Evolutionary conservation across 805 yeast species (phyloP).

Genomic region (Kurtzmaniella fragi): DNA sequence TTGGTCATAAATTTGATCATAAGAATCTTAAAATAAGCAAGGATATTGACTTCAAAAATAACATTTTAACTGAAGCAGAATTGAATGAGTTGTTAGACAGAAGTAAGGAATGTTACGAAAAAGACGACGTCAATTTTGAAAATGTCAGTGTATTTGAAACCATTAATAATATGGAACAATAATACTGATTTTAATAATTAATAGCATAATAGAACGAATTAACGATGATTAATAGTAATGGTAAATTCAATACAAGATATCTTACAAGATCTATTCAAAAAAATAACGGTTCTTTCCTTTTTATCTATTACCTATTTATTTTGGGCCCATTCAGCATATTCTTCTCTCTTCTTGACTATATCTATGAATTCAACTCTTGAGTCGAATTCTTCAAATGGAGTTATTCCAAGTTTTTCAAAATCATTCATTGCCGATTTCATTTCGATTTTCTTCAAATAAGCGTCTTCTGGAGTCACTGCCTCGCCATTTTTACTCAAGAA

Average conservation of each 20-base stretch:
- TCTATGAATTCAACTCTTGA: constrained; percentile 51
- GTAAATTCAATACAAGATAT: too few relatives aligned
- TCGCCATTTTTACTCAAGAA: constrained; percentile 21
- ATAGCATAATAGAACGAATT: too few relatives aligned
- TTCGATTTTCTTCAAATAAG: constrained; percentile 43
- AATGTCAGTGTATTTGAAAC: constrained; percentile 35
- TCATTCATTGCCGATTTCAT: constrained; percentile 42
- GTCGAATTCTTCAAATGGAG: constrained; percentile 44
- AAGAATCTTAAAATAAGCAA: constrained; percentile 4
- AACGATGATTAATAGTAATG: too few relatives aligned
- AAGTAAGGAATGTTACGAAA: constrained; percentile 22
- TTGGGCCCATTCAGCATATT: constrained; percentile 34
- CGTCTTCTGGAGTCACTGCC: constrained; percentile 20
- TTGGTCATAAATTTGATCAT: background rate
- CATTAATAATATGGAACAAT: constrained; percentile 28
- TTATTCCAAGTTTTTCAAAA: constrained; percentile 43
- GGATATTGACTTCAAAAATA: constrained; percentile 6
- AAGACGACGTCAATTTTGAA: constrained; percentile 12
- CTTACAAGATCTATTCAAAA: too few relatives aligned
- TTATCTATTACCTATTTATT: background rate
- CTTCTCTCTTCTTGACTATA: constrained; percentile 38
- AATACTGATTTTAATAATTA: background rate
- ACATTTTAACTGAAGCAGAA: constrained; percentile 27
- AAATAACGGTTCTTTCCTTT: too few relatives aligned
- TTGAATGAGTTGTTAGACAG: constrained; percentile 39